Evolutionary conservation across 805 yeast genomes (phyloP).

Genomic region (Torulaspora indica): DNA sequence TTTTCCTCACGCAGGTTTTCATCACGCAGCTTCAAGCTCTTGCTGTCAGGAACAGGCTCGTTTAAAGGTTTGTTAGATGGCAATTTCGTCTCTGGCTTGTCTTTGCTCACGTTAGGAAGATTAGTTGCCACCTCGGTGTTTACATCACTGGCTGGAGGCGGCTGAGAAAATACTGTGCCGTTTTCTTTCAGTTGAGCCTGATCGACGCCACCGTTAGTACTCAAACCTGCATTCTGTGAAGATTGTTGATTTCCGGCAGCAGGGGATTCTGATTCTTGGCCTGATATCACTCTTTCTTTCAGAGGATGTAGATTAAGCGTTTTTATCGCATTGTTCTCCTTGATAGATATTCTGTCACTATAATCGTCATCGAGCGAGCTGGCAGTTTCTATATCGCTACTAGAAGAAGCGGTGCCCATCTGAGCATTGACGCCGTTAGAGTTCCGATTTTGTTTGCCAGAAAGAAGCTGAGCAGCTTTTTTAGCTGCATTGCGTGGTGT

Average conservation of each 20-base stretch:
- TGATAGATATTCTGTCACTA: slow-evolving; percentile 14
- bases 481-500: slow-evolving; percentile 32
- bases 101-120: no score
- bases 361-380: slow-evolving; percentile 10
- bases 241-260: background rate
- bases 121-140: background rate
- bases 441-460: slow-evolving; percentile 13
- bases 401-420: slow-evolving; percentile 13
- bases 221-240: background rate
- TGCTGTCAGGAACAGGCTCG: background rate
- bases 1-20: background rate
- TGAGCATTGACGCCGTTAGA: slow-evolving; percentile 2
- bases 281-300: slow-evolving; percentile 15
- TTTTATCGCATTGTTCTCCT: slow-evolving; percentile 17
- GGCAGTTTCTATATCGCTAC: slow-evolving; percentile 22
- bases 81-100: no score
- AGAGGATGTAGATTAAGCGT: slow-evolving; percentile 24
- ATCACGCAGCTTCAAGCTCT: background rate
- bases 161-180: background rate
- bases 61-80: background rate
- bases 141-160: background rate
- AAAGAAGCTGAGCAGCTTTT: slow-evolving; percentile 28
- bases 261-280: background rate
- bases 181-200: background rate
- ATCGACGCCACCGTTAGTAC: background rate